phyloP scores from a whole-genome alignment of 345 rosid species.

The Brassica incana region DNA sequence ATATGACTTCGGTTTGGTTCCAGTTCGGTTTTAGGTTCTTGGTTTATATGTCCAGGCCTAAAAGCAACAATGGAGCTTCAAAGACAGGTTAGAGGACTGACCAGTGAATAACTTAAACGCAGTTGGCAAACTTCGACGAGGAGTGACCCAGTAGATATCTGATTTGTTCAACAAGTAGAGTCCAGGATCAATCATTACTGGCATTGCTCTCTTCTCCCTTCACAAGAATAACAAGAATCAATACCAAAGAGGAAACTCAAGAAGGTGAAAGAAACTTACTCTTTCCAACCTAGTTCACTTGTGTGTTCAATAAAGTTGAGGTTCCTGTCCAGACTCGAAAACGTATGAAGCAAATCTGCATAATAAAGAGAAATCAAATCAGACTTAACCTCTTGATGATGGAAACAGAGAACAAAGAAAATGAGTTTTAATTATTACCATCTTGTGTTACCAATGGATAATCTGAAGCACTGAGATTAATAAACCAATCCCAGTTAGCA shows the following conservation, averaged over 20 bases:
- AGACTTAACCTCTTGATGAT: neutral
- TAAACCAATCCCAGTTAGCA: conserved; percentile 98
- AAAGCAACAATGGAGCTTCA: neutral
- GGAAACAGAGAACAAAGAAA: conserved; percentile 6
- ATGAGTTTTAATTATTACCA: conserved; percentile 42
- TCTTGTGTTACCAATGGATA: conserved; percentile 99
- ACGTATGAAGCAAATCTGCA: conserved; percentile 75
- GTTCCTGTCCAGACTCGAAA: conserved; percentile 63
- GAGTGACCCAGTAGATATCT: conserved; percentile 72
- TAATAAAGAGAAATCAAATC: conserved; percentile 4
- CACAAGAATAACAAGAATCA: conserved; percentile 17
- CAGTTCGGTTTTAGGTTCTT: too few relatives aligned
- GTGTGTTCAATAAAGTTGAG: conserved; percentile 92
- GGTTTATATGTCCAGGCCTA: too few relatives aligned
- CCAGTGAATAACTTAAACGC: conserved; percentile 63
- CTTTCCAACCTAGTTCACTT: conserved; percentile 90
- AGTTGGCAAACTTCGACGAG: conserved; percentile 74
- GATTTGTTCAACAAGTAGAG: conserved; percentile 67
- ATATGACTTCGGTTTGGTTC: too few relatives aligned
- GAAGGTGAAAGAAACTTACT: conserved; percentile 35
- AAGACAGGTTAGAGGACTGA: neutral
- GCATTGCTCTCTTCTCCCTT: conserved; percentile 96
- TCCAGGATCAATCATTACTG: conserved; percentile 94
- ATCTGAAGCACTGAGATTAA: conserved; percentile 98
- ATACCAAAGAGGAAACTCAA: neutral